Base-by-base conservation (phyloP, 1,139 yeast genomes). In the Geotrichum fermentans region DNA sequence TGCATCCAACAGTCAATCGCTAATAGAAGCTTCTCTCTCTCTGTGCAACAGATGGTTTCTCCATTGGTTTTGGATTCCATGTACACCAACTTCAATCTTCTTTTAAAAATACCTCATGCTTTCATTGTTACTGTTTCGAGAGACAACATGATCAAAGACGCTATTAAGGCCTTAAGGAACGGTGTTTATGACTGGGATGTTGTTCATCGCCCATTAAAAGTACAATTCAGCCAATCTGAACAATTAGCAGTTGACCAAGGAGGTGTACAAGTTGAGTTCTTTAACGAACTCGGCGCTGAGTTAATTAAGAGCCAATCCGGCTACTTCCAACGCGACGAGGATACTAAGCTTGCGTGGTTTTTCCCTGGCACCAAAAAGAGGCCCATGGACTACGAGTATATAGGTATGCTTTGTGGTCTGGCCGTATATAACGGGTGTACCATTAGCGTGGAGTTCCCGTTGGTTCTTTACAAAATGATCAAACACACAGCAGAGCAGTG, bases 181-280 rank as follows among this genome's bases (percentile, higher is more conserved):
- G 34, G 28, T 17, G 11, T 40, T 14, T 30, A 14, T 13, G 40
- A 43, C 16, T 43, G 46, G 46, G 51, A 47, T 17, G 18, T 20
- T 26, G 24, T 61, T 14, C 50, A 50, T 8, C 51, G 61, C 4
- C 65, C 67, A 1, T 49, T 63, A 17, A 51, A 56, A 43, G 56
- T 63, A 4, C 40, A 54, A 28, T 60, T 60, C 46, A 55, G 54
- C 1, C 47, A 40, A 4, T 59, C 59, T 6, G 62, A 60, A 30
- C 28, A 24, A 24, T 35, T 60, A 10, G 64, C 60, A 14, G 48
- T 59, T 2, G 67, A 63, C 38, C 59, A 58, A 8, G 67, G 67
- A 14, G 67, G 67, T 4, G 62, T 62, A 5, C 64, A 61, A 44
- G 51, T 55, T 24, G 67, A 63, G 45, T 59, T 62, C 18, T 63